Evolutionary conservation across 177 flowering plant species (phyloP), one percentile per base, ranked within the genome.

Genomic region (Vitis hybrid): DNA sequence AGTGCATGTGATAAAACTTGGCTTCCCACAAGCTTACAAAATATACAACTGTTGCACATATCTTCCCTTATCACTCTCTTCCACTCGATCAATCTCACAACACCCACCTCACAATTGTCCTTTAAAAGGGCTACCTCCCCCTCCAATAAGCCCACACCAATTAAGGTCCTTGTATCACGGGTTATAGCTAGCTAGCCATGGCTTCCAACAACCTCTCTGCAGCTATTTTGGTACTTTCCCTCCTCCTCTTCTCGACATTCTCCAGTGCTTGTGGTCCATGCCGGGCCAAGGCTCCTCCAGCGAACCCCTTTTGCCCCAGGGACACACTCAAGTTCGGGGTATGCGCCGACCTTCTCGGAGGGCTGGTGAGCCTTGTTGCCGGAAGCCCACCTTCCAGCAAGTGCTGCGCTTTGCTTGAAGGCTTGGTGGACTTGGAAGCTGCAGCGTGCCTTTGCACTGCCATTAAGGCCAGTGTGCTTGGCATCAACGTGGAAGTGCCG

Each of bases 391-490:
- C 82, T 3, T 71, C 79, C 2, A 78, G 81, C 74, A 59, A 78
- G 65, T 86, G 89, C 64, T 86, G 89, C 19, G 18, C 85, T 8
- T 6, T 86, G 75, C 64, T 86, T 2, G 31, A 57, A 3, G 89
- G 89, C 11, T 50, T 84, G 59, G 80, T 54, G 49, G 84, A 86
- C 59, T 15, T 75, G 19, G 88, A 85, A 60, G 86, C 76, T 2
- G 86, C 88, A 1, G 49, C 59, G 1, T 85, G 88, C 63, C 83
- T 85, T 7, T 85, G 88, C 82, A 81, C 84, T 38, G 83, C 83
- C 69, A 78, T 83, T 66, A 85, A 85, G 71, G 86, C 80, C 55
- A 85, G 77, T 64, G 78, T 78, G 38, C 80, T 83, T 44, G 88
- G 83, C 2, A 72, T 82, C 24, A 79, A 84, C 74, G 49, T 86